These are phyloP conservation scores for Curvularia hawaiiensis DNA, from an alignment of 2,329 filamentous ascomycete species.

Conservation along the genomic window DNA sequence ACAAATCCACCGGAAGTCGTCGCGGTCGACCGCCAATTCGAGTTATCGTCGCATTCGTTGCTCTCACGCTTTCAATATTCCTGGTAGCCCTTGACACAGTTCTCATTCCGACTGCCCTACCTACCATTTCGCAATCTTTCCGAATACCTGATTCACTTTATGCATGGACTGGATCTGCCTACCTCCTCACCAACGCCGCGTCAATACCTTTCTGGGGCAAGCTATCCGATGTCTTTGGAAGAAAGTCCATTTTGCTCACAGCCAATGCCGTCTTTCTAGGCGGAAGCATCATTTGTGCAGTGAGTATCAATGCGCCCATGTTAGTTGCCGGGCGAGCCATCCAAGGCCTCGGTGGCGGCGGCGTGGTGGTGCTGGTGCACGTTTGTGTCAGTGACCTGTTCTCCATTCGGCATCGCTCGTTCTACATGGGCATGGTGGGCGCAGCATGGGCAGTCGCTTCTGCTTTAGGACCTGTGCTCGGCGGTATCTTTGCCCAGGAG, in stretches of 20 bases:
- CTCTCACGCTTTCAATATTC: conserved; percentile 46
- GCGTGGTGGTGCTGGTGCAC: conserved; percentile 58
- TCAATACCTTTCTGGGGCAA: conserved; percentile 51
- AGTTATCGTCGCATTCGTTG: conserved; percentile 34
- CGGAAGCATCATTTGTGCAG: conserved; percentile 57
- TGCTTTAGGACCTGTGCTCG: conserved; percentile 58
- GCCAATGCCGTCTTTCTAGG: conserved; percentile 54
- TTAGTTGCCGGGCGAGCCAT: conserved; percentile 60
- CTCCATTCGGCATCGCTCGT: conserved; percentile 47
- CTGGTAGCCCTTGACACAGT: conserved; percentile 58
- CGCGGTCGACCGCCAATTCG: background rate
- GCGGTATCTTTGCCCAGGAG: conserved; percentile 55
- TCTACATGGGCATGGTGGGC: conserved; percentile 59
- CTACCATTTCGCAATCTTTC: conserved; percentile 68
- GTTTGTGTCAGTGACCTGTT: conserved; percentile 64
- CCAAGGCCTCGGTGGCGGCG: conserved; percentile 61
- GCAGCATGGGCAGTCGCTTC: conserved; percentile 62
- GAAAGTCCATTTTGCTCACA: conserved; percentile 43
- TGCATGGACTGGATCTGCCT: conserved; percentile 70
- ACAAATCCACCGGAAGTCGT: background rate
- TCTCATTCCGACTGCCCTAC: conserved; percentile 68
- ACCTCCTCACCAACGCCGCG: conserved; percentile 47
- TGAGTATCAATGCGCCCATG: conserved; percentile 55
- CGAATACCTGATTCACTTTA: conserved; percentile 69
- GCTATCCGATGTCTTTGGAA: conserved; percentile 47